Evolutionary conservation across 768 basidiomycete genomes (phyloP), one percentile per base, ranked within the genome.

Genomic region (Cystobasidium tubakii): DNA sequence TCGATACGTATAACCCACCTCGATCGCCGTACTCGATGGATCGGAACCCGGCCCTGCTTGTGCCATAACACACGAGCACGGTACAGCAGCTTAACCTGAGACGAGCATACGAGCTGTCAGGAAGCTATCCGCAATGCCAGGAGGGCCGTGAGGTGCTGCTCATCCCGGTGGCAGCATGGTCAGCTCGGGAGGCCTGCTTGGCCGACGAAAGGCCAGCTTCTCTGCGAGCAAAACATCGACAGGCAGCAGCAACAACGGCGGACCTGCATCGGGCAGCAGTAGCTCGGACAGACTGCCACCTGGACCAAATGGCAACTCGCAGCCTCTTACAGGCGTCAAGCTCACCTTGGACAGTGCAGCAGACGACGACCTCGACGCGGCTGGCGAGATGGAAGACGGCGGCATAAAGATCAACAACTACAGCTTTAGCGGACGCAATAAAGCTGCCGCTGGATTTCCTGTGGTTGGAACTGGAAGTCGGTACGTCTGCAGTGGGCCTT

Each of bases 401-500:
- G 57, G 57, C 6, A 60, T 29, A 12, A 34, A 34, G 25, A 60
- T 29, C 57, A 60, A 21, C 57, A 60, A 60, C 39, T 43, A 46
- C 63, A 65, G 63, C 63, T 31, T 34, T 33, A 42, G 34, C 25
- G 39, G 6, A 31, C 33, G 13, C 63, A 27, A 42, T 33, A 36
- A 31, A 19, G 63, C 63, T 31, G 34, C 33, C 29, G 63, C 63
- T 46, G 29, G 57, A 3, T 65, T 46, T 42, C 66, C 66, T 29
- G 33, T 69, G 13, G 66, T 69, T 7, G 66, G 66, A 17, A 27
- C 66, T 23, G 66, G 66, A 13, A 69, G 66, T 50, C 66, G 66
- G 66, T 69, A 36, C 23, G 66, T 69, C 19, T 43, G 2, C 33
- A n/a, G 9, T 4, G 33, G 6, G 12, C 1, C 39, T 13, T 33